These are phyloP conservation scores for Manihot esculenta DNA, from an alignment of 441 rosid genomes.

Conservation along the genomic window DNA sequence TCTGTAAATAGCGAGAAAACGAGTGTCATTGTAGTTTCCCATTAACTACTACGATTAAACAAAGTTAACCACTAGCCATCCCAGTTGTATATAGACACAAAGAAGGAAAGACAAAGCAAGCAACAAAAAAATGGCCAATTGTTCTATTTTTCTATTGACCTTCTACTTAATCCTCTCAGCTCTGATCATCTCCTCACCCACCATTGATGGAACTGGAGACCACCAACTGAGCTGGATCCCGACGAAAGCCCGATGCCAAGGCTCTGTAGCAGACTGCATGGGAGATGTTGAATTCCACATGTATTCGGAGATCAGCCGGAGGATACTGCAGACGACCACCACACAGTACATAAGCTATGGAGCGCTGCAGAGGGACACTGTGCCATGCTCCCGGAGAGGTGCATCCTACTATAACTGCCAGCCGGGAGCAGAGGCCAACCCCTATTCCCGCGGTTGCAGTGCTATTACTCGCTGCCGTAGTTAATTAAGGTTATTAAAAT, in stretches of 20 bases:
- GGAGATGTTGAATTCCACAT: constrained; percentile 44
- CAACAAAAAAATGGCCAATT: constrained; percentile 37
- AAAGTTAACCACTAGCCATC: constrained; percentile 19
- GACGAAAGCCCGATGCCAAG: constrained; percentile 35
- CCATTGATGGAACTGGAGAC: constrained; percentile 26
- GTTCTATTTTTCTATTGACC: constrained; percentile 27
- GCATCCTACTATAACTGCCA: constrained; percentile 90
- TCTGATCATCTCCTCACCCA: constrained; percentile 31
- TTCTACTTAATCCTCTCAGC: constrained; percentile 27
- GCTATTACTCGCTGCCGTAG: constrained; percentile 66
- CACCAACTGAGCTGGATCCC: constrained; percentile 42
- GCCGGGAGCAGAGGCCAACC: constrained; percentile 74
- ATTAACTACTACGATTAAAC: constrained; percentile 1
- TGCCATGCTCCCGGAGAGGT: constrained; percentile 89
- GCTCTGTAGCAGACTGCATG: constrained; percentile 63
- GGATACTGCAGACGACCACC: constrained; percentile 53
- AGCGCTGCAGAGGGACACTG: constrained; percentile 68
- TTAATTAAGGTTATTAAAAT: not conserved
- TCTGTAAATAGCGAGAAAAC: not conserved
- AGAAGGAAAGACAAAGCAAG: not conserved
- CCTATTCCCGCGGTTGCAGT: constrained; percentile 88
- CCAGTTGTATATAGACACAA: not conserved
- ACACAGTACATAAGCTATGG: constrained; percentile 69
- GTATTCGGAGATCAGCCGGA: constrained; percentile 69
- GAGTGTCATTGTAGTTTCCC: not conserved